These are phyloP conservation scores for Mycena filopes DNA, from an alignment of 768 basidiomycete genomes.

Conservation along the genomic window DNA sequence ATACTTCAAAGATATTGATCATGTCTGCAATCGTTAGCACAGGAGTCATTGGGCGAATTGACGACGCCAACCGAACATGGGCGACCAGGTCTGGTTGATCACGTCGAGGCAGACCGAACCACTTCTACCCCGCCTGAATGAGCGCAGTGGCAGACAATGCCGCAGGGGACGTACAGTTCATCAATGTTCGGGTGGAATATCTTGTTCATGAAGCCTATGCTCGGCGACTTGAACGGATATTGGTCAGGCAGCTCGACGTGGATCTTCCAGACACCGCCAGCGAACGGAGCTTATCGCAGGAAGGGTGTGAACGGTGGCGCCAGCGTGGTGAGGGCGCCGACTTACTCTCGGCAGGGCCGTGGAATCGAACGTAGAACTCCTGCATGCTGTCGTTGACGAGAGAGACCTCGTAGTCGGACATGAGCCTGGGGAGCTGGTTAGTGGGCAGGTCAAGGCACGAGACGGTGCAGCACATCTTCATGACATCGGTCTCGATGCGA, in stretches of 20 bases:
- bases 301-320: constrained; percentile 15
- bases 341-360: constrained; percentile 94
- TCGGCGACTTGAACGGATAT: constrained; percentile 98
- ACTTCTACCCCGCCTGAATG: constrained; percentile 64
- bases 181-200: constrained; percentile 99
- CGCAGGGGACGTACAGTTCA: constrained; percentile 79
- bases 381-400: constrained; percentile 99
- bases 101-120: constrained; percentile 99
- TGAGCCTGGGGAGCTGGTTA: constrained; percentile 67
- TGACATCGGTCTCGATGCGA: constrained; percentile 98
- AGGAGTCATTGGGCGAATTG: background rate
- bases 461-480: constrained; percentile 83
- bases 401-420: constrained; percentile 98
- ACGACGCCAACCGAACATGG: constrained; percentile 90
- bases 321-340: constrained; percentile 28
- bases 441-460: constrained; percentile 14
- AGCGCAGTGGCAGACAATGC: constrained; percentile 12
- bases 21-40: constrained; percentile 70
- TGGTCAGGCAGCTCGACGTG: constrained; percentile 99
- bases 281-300: constrained; percentile 81
- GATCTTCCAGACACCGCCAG: constrained; percentile 99
- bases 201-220: constrained; percentile 99
- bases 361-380: constrained; percentile 97
- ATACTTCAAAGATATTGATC: constrained; percentile 99
- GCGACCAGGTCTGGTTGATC: constrained; percentile 99